Percentiles rank a stretch among this genome's conserved stretches.
Evolutionary conservation across 108 stramenopile genomes (phyloP).

Genomic region (Cyclotella choctawhatcheeana): DNA sequence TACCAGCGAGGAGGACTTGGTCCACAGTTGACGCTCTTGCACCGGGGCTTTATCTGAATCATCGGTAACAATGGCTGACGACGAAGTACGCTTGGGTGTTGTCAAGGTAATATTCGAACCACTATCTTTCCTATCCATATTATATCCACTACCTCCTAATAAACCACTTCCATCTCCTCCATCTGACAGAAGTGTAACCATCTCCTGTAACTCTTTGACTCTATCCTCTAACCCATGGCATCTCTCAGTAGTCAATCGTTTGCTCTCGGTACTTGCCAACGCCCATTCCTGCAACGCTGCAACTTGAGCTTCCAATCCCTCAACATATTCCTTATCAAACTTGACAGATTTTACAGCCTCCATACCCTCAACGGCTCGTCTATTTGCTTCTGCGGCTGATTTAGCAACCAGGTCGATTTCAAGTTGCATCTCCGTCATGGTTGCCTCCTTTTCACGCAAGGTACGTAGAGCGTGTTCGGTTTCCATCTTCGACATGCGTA

Average conservation of each 20-base stretch:
- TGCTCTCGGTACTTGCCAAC: conserved; percentile 80
- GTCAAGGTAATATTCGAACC: background rate
- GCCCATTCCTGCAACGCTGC: conserved; percentile 89
- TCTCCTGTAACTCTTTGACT: conserved; percentile 53
- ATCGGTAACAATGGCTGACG: conserved; percentile 4
- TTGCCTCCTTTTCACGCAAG: conserved; percentile 72
- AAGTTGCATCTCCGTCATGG: conserved; percentile 84
- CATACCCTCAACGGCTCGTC: conserved; percentile 70
- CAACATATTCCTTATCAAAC: conserved; percentile 73
- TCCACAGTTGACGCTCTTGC: conserved; percentile 55
- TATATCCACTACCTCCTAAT: background rate
- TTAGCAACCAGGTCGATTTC: conserved; percentile 85
- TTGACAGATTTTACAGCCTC: conserved; percentile 67
- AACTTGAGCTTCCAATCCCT: conserved; percentile 80
- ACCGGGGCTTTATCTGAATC: background rate
- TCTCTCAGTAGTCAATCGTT: conserved; percentile 67
- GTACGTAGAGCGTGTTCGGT: conserved; percentile 73
- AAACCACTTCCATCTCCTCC: conserved; percentile 9
- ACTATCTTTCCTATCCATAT: background rate
- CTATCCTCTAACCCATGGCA: conserved; percentile 71
- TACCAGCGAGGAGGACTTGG: conserved; percentile 71
- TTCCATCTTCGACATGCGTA: conserved; percentile 88
- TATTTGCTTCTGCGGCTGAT: conserved; percentile 71
- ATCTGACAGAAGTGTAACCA: background rate
- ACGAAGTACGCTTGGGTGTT: background rate